These are phyloP conservation scores for Ambrosiella cleistominuta DNA, from an alignment of 2,329 filamentous ascomycete genomes.

Conservation along the genomic window DNA sequence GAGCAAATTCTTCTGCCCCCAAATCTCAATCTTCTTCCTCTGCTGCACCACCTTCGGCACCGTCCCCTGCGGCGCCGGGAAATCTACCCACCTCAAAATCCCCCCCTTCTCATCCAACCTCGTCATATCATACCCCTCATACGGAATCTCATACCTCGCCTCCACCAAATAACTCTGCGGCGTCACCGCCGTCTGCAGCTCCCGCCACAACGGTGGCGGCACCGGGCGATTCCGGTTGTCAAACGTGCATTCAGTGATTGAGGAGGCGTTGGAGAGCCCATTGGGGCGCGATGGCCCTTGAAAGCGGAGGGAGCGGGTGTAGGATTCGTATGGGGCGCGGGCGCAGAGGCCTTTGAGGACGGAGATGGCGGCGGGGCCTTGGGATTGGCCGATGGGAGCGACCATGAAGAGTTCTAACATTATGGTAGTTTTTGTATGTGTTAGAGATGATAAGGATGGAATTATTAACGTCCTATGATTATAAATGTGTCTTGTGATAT, in stretches of 20 bases:
- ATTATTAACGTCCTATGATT: neutral
- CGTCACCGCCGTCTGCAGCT: slow-evolving; percentile 35
- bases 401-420: slow-evolving; percentile 47
- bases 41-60: slow-evolving; percentile 31
- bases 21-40: slow-evolving; percentile 39
- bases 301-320: slow-evolving; percentile 37
- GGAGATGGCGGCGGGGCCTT: slow-evolving; percentile 31
- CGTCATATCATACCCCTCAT: slow-evolving; percentile 19
- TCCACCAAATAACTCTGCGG: slow-evolving; percentile 41
- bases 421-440: neutral
- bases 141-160: slow-evolving; percentile 34
- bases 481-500: neutral
- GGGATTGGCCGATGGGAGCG: slow-evolving; percentile 31
- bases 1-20: slow-evolving; percentile 31
- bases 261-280: slow-evolving; percentile 26
- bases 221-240: slow-evolving; percentile 20
- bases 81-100: slow-evolving; percentile 39
- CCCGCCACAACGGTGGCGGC: slow-evolving; percentile 27
- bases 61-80: slow-evolving; percentile 37
- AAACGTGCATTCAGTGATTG: slow-evolving; percentile 18
- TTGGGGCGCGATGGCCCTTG: slow-evolving; percentile 28
- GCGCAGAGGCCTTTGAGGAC: slow-evolving; percentile 40
- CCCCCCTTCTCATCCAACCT: slow-evolving; percentile 19
- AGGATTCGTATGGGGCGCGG: slow-evolving; percentile 32
- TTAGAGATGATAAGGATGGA: too few relatives aligned